Percentiles rank a stretch among this genome's conserved stretches.
phyloP scores from a whole-genome alignment of 2,329 filamentous ascomycete genomes.

The Calonectria honghensis region DNA sequence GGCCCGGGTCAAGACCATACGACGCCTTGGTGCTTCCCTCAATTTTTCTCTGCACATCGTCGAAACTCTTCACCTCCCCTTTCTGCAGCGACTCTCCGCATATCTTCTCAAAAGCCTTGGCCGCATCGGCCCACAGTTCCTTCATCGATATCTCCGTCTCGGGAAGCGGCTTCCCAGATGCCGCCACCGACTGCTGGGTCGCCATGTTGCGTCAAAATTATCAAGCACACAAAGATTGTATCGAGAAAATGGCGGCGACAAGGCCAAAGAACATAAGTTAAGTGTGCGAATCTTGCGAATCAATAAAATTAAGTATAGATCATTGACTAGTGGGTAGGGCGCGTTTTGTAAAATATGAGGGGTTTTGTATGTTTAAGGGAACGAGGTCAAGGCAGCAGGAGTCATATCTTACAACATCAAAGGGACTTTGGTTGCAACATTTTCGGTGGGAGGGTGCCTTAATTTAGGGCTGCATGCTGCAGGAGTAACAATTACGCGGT shows the following conservation, averaged over 20 bases:
- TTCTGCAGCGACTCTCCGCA: constrained; percentile 19
- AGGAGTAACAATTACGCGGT: not conserved
- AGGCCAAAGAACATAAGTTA: not conserved
- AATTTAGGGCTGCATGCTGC: not conserved
- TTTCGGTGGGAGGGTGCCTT: not conserved
- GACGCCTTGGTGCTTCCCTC: constrained; percentile 5
- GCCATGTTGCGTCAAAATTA: not conserved
- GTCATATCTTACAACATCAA: not conserved
- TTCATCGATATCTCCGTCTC: constrained; percentile 5
- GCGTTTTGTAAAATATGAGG: not conserved
- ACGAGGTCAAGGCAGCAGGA: not conserved
- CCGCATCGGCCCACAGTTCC: constrained; percentile 14
- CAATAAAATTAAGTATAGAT: not conserved
- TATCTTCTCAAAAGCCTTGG: constrained; percentile 15
- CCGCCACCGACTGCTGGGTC: not conserved
- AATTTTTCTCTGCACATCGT: constrained; percentile 6
- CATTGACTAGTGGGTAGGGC: no score
- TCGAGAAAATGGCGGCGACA: not conserved
- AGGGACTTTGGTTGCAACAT: not conserved
- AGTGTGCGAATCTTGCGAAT: not conserved
- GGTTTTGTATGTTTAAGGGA: not conserved
- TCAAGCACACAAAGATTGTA: not conserved
- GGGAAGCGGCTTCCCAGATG: not conserved
- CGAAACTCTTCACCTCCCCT: not conserved
- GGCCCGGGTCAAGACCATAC: not conserved